Conservation (phyloP, 345 rosid genomes). For the Sisymbrium irio region DNA sequence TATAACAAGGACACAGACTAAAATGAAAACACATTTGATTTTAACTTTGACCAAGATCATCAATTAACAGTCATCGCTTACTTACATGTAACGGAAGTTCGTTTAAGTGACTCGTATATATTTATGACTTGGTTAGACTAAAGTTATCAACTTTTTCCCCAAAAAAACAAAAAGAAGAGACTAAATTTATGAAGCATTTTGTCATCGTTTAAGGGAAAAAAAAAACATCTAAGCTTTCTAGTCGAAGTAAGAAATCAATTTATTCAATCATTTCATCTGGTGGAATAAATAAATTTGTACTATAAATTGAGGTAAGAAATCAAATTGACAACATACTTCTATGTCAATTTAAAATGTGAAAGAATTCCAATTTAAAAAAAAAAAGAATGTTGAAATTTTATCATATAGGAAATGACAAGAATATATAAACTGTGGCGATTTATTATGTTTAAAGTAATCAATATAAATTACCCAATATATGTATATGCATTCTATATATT, state of each 20-base stretch:
- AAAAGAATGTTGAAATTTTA: neutral
- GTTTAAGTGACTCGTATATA: neutral
- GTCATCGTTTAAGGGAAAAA: too few species aligned
- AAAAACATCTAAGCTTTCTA: too few species aligned
- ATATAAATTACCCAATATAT: too few species aligned
- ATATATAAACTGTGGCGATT: too few species aligned
- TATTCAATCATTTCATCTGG: neutral
- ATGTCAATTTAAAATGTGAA: neutral
- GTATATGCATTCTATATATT: neutral
- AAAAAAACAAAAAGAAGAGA: neutral
- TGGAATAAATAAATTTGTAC: neutral
- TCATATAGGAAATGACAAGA: too few species aligned
- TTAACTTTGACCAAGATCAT: slow-evolving; percentile 4
- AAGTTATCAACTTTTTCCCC: neutral
- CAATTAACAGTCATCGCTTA: neutral
- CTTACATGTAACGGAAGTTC: slow-evolving; percentile 1
- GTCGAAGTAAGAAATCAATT: neutral
- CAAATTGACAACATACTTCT: neutral
- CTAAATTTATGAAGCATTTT: neutral
- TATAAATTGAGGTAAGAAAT: neutral
- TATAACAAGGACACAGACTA: neutral
- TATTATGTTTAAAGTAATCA: too few species aligned
- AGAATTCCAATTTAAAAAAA: neutral
- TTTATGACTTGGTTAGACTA: neutral
- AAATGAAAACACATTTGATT: neutral